Percentiles rank a stretch among this genome's conserved stretches.
Conservation (phyloP, 305 asterid genomes). For the Fraxinus floribunda region DNA sequence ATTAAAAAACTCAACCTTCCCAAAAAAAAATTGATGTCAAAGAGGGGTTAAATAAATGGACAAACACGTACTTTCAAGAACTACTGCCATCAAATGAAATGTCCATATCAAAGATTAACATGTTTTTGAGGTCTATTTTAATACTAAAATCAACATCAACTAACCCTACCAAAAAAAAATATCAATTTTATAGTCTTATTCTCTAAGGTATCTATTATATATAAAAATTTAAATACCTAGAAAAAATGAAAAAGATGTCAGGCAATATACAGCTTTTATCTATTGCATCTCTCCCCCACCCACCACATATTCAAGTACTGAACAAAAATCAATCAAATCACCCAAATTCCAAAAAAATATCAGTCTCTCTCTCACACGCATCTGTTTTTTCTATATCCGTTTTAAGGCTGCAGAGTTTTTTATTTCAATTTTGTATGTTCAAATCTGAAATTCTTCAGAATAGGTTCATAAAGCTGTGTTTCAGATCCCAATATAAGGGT, state of each 20-base stretch:
- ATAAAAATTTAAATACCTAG: background rate
- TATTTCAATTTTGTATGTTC: constrained; percentile 30
- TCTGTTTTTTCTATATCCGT: constrained; percentile 6
- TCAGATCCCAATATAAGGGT: constrained; percentile 55
- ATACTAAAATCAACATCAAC: constrained; percentile 15
- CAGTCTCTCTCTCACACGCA: constrained; percentile 5
- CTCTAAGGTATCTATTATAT: background rate
- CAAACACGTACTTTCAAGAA: background rate
- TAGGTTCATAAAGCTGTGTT: constrained; percentile 63
- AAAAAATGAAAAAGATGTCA: background rate
- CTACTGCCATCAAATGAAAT: constrained; percentile 17
- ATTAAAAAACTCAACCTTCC: too few relatives aligned
- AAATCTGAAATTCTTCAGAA: constrained; percentile 40
- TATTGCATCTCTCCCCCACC: constrained; percentile 24
- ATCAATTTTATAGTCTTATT: too few relatives aligned
- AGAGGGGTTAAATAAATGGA: background rate
- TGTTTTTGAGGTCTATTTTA: background rate
- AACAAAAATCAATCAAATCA: constrained; percentile 28
- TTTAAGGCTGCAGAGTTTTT: constrained; percentile 19
- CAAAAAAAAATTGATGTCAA: too few relatives aligned
- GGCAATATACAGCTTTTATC: constrained; percentile 40
- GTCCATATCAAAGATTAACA: constrained; percentile 17
- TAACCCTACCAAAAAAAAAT: background rate
- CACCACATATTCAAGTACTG: constrained; percentile 25
- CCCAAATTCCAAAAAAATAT: background rate